A percentile compares a stretch with the other conserved stretches of the same genome.
Evolutionary conservation across 768 basidiomycete species (phyloP).

Genomic region (Boletus subcaerulescens): DNA sequence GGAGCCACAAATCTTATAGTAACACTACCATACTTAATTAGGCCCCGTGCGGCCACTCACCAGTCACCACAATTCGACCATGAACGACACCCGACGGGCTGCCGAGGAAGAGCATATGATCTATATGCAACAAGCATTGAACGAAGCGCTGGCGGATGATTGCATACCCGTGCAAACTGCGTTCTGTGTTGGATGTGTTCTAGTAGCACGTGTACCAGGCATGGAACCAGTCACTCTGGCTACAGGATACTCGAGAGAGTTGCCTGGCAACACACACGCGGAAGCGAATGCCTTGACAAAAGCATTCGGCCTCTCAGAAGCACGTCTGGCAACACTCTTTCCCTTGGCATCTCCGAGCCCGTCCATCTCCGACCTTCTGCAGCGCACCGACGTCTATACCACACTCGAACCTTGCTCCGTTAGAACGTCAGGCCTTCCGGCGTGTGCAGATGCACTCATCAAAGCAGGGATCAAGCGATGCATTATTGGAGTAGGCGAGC

Average conservation of each 20-base stretch:
- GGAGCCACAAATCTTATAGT: constrained; percentile 25
- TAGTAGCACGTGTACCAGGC: constrained; percentile 50
- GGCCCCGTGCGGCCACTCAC: neutral
- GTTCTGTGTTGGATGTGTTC: constrained; percentile 89
- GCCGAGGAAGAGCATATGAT: constrained; percentile 29
- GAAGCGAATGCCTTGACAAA: constrained; percentile 92
- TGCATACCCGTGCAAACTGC: constrained; percentile 70
- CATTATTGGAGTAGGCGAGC: constrained; percentile 87
- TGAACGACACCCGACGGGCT: neutral
- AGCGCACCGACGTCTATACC: constrained; percentile 77
- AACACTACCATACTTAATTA: too few species aligned
- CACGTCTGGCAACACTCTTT: constrained; percentile 45
- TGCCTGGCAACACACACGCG: constrained; percentile 93
- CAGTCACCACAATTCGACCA: neutral
- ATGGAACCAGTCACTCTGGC: constrained; percentile 54
- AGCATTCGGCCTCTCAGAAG: constrained; percentile 43
- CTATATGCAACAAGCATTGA: constrained; percentile 63
- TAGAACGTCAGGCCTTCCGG: constrained; percentile 79
- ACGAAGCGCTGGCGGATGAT: constrained; percentile 56
- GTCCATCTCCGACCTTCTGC: constrained; percentile 45
- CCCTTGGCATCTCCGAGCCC: constrained; percentile 32
- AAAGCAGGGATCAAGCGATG: constrained; percentile 68
- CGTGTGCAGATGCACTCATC: constrained; percentile 85
- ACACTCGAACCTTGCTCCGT: constrained; percentile 96
- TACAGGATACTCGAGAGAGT: constrained; percentile 86